Base-by-base conservation (phyloP, 441 rosid species). In the Theobroma grandiflorum region DNA sequence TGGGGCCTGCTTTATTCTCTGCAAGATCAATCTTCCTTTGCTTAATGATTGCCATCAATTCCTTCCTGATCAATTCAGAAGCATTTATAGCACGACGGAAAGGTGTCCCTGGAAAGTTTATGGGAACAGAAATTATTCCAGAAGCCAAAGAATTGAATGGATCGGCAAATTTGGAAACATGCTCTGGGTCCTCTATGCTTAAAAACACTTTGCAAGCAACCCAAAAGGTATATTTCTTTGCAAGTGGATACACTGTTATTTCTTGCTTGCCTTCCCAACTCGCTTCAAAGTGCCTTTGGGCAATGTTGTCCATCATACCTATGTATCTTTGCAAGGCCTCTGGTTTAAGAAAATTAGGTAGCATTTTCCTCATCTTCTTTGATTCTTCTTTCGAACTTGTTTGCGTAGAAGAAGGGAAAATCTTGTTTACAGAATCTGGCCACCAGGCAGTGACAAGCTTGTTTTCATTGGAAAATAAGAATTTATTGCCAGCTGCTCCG, bases 381-480 rank as follows among this genome's bases (percentile, higher is more conserved):
- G 93, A 78, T 79, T 90, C 91, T 50, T 88, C 90, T 43, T 77
- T 62, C 22, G 88, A 85, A 20, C 90, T 80, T 3, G 85, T 87
- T 31, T 83, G 84, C 0, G 65, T 82, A 0, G 89, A 72, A 8
- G 89, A 87, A 2, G 91, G 91, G 64, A 90, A 90, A n/a, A 90
- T 76, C 77, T 88, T 88, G 80, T 88, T 79, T 8, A 90, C 89
- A 2, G 93, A 85, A 64, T 79, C 78, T 0, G 91, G 91, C 91
- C 90, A 90, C 91, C 93, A 88, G 0, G 89, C 20, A 0, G n/a
- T 80, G 16, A 90, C 90, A 2, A 87, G 89, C 85, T 85, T 90
- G 85, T 87, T 88, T 74, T 90, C 93, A 20, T 84, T 87, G 47
- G 91, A 88, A 81, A 87, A 88, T 38, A 88, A 70, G 82, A 90